Conservation (phyloP, 164 flowering plant genomes). For the Nelumbo lutea region DNA sequence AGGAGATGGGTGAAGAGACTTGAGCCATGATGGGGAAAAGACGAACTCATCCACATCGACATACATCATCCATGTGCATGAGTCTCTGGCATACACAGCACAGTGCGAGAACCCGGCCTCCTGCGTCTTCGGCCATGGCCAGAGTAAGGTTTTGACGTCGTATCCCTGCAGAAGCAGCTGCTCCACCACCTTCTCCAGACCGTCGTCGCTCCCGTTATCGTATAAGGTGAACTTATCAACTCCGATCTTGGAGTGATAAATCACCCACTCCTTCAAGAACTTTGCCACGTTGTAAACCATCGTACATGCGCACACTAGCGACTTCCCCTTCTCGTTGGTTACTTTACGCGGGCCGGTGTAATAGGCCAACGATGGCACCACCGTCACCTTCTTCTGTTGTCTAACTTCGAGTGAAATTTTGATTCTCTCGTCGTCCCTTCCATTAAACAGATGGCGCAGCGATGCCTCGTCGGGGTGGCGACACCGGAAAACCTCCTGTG, state of each 20-base stretch:
- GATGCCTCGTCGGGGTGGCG: conserved; percentile 32
- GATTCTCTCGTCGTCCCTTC: conserved; percentile 10
- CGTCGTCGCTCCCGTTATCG: conserved; percentile 83
- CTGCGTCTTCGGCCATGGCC: conserved; percentile 94
- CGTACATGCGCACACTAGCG: conserved; percentile 67
- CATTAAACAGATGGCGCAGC: neutral
- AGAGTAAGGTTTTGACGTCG: conserved; percentile 33
- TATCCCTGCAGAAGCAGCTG: conserved; percentile 35
- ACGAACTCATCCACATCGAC: conserved; percentile 86
- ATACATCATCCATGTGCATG: conserved; percentile 76
- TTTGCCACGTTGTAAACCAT: conserved; percentile 82
- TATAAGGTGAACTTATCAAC: conserved; percentile 69
- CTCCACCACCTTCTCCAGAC: conserved; percentile 22
- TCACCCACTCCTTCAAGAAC: conserved; percentile 78
- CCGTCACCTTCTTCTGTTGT: conserved; percentile 3
- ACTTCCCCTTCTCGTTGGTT: conserved; percentile 9
- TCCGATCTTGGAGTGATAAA: conserved; percentile 63
- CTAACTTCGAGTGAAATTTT: conserved; percentile 41
- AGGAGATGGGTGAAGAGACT: conserved; percentile 30
- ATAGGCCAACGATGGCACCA: conserved; percentile 60
- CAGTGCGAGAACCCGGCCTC: conserved; percentile 94
- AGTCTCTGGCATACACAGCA: conserved; percentile 28
- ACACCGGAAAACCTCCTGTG: conserved; percentile 83
- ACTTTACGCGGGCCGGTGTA: conserved; percentile 31
- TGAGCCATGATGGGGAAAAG: conserved; percentile 54